A percentile compares a stretch with the other conserved stretches of the same genome.
Evolutionary conservation across 1,139 yeast genomes (phyloP).

Genomic region (Yamadazyma triangularis): DNA sequence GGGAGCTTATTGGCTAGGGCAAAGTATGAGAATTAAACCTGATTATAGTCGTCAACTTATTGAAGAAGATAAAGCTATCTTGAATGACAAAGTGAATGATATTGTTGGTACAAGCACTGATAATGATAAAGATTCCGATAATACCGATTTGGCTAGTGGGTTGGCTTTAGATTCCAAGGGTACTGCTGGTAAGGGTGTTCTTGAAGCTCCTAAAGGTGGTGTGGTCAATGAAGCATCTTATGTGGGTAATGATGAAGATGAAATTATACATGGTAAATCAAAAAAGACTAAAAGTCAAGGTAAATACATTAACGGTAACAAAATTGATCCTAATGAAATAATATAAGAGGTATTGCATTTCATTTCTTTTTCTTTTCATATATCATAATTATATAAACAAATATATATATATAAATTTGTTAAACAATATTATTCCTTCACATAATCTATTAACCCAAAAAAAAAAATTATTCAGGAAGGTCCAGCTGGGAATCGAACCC

Average conservation of each 20-base stretch:
- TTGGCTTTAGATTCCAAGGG: constrained; percentile 41
- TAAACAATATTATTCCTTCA: too few species aligned
- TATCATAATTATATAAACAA: too few species aligned
- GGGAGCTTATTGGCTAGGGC: constrained; percentile 34
- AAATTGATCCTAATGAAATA: neutral
- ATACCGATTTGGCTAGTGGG: constrained; percentile 37
- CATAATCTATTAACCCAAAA: too few species aligned
- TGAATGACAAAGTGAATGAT: constrained; percentile 5
- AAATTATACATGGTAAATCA: constrained; percentile 19
- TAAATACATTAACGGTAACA: neutral
- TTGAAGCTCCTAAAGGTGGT: constrained; percentile 50
- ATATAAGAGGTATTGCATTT: too few species aligned
- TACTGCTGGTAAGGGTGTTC: constrained; percentile 38
- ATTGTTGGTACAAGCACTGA: constrained; percentile 16
- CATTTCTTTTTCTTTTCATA: too few species aligned
- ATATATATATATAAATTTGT: too few species aligned
- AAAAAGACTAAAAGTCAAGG: neutral
- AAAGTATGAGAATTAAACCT: constrained; percentile 28
- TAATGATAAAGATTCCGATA: constrained; percentile 26
- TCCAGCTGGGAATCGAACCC: constrained; percentile 37
- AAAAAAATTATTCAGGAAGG: too few species aligned
- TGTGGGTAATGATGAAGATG: constrained; percentile 41
- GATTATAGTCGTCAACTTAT: constrained; percentile 27
- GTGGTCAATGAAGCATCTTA: constrained; percentile 45
- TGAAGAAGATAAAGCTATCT: constrained; percentile 3